These are phyloP conservation scores for Balansia obtecta DNA, from an alignment of 2,329 filamentous ascomycete species.

Conservation along the genomic window DNA sequence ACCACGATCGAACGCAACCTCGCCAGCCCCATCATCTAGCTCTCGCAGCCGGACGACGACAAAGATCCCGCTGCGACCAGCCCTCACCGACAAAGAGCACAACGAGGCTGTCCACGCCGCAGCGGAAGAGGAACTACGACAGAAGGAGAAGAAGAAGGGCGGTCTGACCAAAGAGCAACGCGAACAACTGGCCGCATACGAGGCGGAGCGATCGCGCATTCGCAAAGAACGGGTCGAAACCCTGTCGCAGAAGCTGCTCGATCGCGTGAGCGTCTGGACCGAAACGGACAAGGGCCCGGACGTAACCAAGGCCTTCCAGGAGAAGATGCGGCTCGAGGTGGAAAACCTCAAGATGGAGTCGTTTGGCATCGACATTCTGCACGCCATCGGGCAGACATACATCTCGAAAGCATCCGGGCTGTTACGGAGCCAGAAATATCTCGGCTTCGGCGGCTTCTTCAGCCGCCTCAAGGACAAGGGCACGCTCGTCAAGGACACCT, in stretches of 20 bases:
- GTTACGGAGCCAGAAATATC: slow-evolving; percentile 90
- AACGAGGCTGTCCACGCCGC: slow-evolving; percentile 63
- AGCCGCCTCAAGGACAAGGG: slow-evolving; percentile 92
- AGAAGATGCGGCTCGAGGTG: slow-evolving; percentile 87
- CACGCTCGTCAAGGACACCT: slow-evolving; percentile 92
- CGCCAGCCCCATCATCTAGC: slow-evolving; percentile 29
- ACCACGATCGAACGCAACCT: slow-evolving; percentile 22
- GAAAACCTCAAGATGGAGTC: slow-evolving; percentile 99
- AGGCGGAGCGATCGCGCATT: slow-evolving; percentile 70
- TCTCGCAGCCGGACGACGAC: slow-evolving; percentile 30
- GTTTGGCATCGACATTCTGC: slow-evolving; percentile 89
- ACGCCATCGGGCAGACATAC: slow-evolving; percentile 89
- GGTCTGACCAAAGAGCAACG: slow-evolving; percentile 83
- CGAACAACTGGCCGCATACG: slow-evolving; percentile 80
- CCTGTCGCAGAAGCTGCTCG: slow-evolving; percentile 71
- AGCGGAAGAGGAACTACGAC: slow-evolving; percentile 36
- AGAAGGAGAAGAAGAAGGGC: slow-evolving; percentile 71
- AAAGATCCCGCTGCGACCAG: slow-evolving; percentile 67
- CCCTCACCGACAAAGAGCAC: slow-evolving; percentile 68
- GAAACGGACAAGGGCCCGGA: slow-evolving; percentile 85
- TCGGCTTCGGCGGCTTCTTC: slow-evolving; percentile 93
- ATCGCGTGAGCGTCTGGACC: slow-evolving; percentile 88
- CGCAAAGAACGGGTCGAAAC: slow-evolving; percentile 84
- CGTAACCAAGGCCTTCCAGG: slow-evolving; percentile 80
- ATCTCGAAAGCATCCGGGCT: slow-evolving; percentile 75